These are phyloP conservation scores for Silene uniflora DNA, from an alignment of 148 eudicot species.

Conservation along the genomic window DNA sequence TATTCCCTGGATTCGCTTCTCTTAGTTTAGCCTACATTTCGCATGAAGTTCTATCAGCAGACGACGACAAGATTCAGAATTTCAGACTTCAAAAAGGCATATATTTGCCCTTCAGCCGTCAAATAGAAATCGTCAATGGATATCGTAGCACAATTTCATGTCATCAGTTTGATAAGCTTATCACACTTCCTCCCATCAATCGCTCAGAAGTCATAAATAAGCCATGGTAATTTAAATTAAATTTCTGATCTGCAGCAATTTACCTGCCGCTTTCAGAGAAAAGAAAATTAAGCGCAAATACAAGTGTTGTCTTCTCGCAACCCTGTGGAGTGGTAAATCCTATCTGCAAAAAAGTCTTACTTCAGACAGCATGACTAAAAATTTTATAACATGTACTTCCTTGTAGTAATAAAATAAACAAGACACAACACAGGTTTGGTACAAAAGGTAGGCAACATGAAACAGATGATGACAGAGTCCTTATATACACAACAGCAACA, in stretches of 20 bases:
- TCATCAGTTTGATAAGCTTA: conserved; percentile 22
- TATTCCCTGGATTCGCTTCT: conserved; percentile 73
- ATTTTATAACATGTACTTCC: not conserved
- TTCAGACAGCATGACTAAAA: conserved; percentile 1
- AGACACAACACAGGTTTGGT: not conserved
- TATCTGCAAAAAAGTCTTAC: conserved; percentile 51
- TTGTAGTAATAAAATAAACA: not conserved
- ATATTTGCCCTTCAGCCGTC: conserved; percentile 90
- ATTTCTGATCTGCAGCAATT: conserved; percentile 30
- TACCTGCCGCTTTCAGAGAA: conserved; percentile 74
- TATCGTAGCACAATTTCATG: conserved; percentile 55
- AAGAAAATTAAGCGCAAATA: conserved; percentile 79
- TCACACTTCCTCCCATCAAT: conserved; percentile 11
- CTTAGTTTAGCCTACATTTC: conserved; percentile 67
- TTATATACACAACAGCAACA: not conserved
- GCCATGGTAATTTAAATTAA: conserved; percentile 21
- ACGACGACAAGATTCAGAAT: conserved; percentile 12
- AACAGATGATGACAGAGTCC: conserved; percentile 2
- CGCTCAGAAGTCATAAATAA: conserved; percentile 2
- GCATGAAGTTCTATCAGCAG: conserved; percentile 23
- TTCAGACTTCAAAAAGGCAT: conserved; percentile 13
- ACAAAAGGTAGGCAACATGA: not conserved
- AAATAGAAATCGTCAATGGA: conserved; percentile 97
- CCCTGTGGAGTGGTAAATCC: conserved; percentile 99
- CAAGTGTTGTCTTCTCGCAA: conserved; percentile 96